Conservation (phyloP, 257 asterid species). For the Thymus mandschuricus region DNA sequence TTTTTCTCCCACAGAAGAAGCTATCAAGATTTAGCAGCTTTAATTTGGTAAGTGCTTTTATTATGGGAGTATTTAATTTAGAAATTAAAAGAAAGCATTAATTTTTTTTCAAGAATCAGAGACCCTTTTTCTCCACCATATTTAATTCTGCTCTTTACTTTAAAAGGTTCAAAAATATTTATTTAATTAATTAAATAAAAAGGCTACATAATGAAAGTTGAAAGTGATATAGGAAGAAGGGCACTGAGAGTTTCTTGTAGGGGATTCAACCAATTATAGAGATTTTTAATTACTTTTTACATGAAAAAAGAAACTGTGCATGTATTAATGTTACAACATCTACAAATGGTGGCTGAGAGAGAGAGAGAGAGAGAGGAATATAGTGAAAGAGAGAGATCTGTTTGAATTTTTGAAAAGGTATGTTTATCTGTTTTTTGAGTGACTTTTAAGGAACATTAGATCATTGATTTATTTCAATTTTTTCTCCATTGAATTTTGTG, state of each 20-base stretch:
- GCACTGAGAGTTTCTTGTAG: constrained; percentile 37
- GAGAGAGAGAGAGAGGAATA: background rate
- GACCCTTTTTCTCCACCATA: background rate
- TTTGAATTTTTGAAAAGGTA: constrained; percentile 54
- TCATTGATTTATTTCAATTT: background rate
- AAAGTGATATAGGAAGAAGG: constrained; percentile 27
- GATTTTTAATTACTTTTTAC: constrained; percentile 24
- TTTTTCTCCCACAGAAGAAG: too few relatives aligned
- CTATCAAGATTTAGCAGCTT: constrained; percentile 33
- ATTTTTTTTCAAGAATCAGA: constrained; percentile 28
- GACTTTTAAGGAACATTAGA: constrained; percentile 30
- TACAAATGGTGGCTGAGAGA: constrained; percentile 21
- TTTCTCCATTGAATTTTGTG: constrained; percentile 30
- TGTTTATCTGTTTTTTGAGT: constrained; percentile 33
- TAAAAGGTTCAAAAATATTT: constrained; percentile 27
- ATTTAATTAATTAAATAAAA: background rate
- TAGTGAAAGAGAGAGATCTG: constrained; percentile 14
- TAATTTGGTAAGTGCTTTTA: constrained; percentile 49
- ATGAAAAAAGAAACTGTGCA: constrained; percentile 8
- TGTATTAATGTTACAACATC: constrained; percentile 23
- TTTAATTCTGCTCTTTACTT: constrained; percentile 22
- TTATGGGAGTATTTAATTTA: background rate
- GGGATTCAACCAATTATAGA: constrained; percentile 29
- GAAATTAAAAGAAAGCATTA: constrained; percentile 37
- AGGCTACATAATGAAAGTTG: constrained; percentile 18